These are phyloP conservation scores for Suhomyces chickasaworum DNA, from an alignment of 1,139 yeast species.

Conservation along the genomic window DNA sequence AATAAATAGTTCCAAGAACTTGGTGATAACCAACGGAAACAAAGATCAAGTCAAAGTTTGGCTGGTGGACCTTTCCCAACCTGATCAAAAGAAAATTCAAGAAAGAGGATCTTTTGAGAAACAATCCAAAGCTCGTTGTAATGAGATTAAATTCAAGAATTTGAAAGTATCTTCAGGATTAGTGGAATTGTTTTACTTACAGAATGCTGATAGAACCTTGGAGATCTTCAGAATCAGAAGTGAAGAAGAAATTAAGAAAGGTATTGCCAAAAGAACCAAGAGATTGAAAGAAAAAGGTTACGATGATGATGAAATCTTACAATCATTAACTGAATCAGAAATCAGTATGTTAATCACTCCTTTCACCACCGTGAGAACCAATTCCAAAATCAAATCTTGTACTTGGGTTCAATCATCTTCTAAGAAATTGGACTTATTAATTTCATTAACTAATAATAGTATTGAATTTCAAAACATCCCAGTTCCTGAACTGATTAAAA, in stretches of 20 bases:
- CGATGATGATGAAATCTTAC: constrained; percentile 61
- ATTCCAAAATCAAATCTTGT: constrained; percentile 57
- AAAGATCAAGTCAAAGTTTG: constrained; percentile 85
- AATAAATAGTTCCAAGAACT: constrained; percentile 36
- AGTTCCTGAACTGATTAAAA: constrained; percentile 49
- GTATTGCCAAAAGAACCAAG: constrained; percentile 75
- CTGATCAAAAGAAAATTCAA: constrained; percentile 54
- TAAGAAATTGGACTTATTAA: constrained; percentile 57
- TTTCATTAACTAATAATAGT: constrained; percentile 71
- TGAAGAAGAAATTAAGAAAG: constrained; percentile 78
- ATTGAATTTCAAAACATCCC: constrained; percentile 66
- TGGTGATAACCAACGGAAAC: constrained; percentile 71
- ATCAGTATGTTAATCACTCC: constrained; percentile 63
- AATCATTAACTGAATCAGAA: constrained; percentile 55
- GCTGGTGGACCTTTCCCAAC: constrained; percentile 58
- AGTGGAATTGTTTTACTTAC: constrained; percentile 60
- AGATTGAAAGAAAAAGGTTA: constrained; percentile 71
- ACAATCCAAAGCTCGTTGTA: constrained; percentile 76
- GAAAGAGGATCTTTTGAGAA: constrained; percentile 74
- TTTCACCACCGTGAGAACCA: constrained; percentile 60
- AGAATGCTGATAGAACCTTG: constrained; percentile 78
- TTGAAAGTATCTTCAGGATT: constrained; percentile 28
- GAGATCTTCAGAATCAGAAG: constrained; percentile 80
- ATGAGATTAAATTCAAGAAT: constrained; percentile 56
- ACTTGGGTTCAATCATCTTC: constrained; percentile 52